Evolutionary conservation across 495 filamentous ascomycete genomes (phyloP), one percentile per base, ranked within the genome.

Genomic region (Penicillium parvum): DNA sequence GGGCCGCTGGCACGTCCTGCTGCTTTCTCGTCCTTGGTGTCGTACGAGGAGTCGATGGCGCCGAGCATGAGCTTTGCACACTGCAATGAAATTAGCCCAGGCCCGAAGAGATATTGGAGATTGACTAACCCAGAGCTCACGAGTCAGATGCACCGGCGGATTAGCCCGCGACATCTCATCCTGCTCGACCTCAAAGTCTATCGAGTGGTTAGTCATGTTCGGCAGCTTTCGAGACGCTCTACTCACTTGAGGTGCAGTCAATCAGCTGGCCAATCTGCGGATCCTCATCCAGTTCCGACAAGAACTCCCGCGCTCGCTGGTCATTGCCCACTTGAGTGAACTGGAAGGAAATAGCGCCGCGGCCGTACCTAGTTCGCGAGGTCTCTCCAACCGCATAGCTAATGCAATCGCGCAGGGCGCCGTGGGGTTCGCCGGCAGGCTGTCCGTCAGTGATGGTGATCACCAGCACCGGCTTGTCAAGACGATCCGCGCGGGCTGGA

Each of bases 261-360:
- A 87, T 75, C 57, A 85, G 55, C 6, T 58, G 48, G 16, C 83
- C 83, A 53, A 87, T 73, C 12, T 58, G 51, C 17, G 80, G 78
- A 45, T 87, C 81, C 33, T 75, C 73, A 50, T 87, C 83, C 10
- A 87, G 66, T 33, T 72, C 70, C 7, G 59, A 58, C 18, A 87
- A 64, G 64, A 85, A 87, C 32, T 79, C 75, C 21, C 77, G 74
- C 7, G 84, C 83, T 37, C 76, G 72, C 52, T 71, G 61, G 51
- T 87, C 83, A 44, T 82, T 84, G 45, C 83, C 83, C 33, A 87
- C 83, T 53, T 87, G 84, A 6, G 83, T 82, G 56, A 87, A 86
- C 52, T 86, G 82, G 70, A 86, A 86, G 2, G 74, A 66, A 29
- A 85, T 58, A 3, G 77, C 78, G 44, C 74, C 74, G 9, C 62